These are phyloP conservation scores for Suillus paluster DNA, from an alignment of 768 basidiomycete species.

Conservation along the genomic window DNA sequence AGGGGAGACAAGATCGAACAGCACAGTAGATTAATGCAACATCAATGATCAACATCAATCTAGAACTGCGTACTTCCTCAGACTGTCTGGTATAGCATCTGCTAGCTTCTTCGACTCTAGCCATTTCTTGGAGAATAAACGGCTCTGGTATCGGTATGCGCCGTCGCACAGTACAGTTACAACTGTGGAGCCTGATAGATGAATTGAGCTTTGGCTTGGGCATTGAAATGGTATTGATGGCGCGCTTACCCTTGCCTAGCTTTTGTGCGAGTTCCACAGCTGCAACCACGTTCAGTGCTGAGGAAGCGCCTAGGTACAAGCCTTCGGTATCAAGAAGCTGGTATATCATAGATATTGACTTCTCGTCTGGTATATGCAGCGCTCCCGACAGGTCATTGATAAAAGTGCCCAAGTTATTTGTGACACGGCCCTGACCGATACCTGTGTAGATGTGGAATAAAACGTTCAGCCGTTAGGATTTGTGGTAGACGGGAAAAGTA, in stretches of 20 bases:
- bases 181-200: slow-evolving; percentile 68
- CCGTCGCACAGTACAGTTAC: slow-evolving; percentile 94
- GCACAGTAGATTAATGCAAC: neutral
- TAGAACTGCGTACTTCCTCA: slow-evolving; percentile 90
- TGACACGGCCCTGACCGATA: slow-evolving; percentile 96
- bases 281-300: slow-evolving; percentile 93
- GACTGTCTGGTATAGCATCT: slow-evolving; percentile 76
- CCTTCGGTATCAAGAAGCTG: slow-evolving; percentile 91
- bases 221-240: neutral
- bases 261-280: slow-evolving; percentile 86
- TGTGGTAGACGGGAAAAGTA: slow-evolving; percentile 9
- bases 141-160: slow-evolving; percentile 95
- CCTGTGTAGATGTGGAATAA: slow-evolving; percentile 48
- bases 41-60: slow-evolving; percentile 46
- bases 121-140: slow-evolving; percentile 95
- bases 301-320: slow-evolving; percentile 91
- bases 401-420: slow-evolving; percentile 86
- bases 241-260: slow-evolving; percentile 72
- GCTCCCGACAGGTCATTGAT: slow-evolving; percentile 81
- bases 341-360: slow-evolving; percentile 93
- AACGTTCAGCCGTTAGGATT: slow-evolving; percentile 6
- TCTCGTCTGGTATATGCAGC: slow-evolving; percentile 83
- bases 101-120: slow-evolving; percentile 78
- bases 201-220: slow-evolving; percentile 5
- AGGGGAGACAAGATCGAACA: neutral